phyloP scores from a whole-genome alignment of 2,329 filamentous ascomycete species.

The Exophiala phaeomuriformis region DNA sequence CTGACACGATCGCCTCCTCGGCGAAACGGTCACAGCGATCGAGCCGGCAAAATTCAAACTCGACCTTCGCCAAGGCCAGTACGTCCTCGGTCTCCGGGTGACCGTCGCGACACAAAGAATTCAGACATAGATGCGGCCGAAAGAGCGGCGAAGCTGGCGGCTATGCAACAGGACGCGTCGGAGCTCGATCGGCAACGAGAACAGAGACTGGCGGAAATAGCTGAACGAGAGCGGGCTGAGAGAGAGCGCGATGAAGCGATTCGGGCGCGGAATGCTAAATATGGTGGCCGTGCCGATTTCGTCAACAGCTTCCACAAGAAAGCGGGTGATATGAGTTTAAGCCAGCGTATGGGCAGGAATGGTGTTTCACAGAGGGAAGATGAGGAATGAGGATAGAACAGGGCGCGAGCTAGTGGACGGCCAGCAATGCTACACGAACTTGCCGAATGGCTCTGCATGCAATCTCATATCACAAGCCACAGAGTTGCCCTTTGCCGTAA shows the following conservation, averaged over 20 bases:
- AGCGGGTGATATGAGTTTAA: constrained; percentile 39
- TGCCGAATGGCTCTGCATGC: too few relatives aligned
- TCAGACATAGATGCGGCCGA: constrained; percentile 43
- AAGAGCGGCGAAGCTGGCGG: constrained; percentile 59
- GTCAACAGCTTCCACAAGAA: constrained; percentile 57
- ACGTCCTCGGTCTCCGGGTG: constrained; percentile 26
- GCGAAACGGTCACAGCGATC: constrained; percentile 31
- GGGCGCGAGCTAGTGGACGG: neutral
- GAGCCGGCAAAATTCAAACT: constrained; percentile 30
- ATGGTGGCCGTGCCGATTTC: constrained; percentile 59
- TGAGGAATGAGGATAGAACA: constrained; percentile 11
- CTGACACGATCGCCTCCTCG: constrained; percentile 21
- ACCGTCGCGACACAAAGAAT: neutral
- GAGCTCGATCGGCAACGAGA: constrained; percentile 65
- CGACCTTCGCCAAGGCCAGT: constrained; percentile 26
- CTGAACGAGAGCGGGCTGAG: constrained; percentile 56
- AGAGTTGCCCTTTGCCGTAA: too few relatives aligned
- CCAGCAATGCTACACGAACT: too few relatives aligned
- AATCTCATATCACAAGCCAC: too few relatives aligned
- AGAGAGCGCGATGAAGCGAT: constrained; percentile 60
- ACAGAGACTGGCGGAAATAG: constrained; percentile 59
- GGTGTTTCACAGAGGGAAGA: constrained; percentile 15
- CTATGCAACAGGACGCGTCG: constrained; percentile 64
- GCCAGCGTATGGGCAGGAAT: constrained; percentile 36
- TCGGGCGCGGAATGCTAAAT: constrained; percentile 52